Evolutionary conservation across 176 grass and related monocot species (phyloP), one percentile per base, ranked within the genome.

Genomic region (Olyra latifolia): DNA sequence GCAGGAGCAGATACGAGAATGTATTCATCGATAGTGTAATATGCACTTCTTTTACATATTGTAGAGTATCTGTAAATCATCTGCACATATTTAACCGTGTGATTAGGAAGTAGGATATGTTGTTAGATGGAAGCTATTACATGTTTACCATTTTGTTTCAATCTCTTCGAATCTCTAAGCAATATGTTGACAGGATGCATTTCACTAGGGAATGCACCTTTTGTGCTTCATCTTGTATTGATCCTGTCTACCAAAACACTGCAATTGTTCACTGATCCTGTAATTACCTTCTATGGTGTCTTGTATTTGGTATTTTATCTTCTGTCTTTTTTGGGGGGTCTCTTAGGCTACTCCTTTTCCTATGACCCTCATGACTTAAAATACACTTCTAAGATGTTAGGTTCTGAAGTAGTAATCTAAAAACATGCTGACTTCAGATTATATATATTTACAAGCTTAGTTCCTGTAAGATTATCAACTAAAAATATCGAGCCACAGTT

Each of bases 51-150:
- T 73, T 63, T 46, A 41, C 62, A 80, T 47, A 20, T 24, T 86
- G 68, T 80, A 29, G 40, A 80, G 28, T 48, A 66, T 73, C 28
- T 13, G 19, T 56, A 46, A 66, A 74, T 57, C 27, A 66, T 86
- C 14, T 57, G 41, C 49, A 67, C 49, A 46, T 74, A 74, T 80
- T 66, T 45, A 69, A 74, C 8, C 58, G 25, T 2, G 12, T 66
- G 11, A 5, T 79, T 45, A 63, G 52, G 45, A 64, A 54, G 23
- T 63, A 64, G 11, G 41, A 54, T 71, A 53, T 63, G 32, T 32
- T 22, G 55, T 86, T 46, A 68, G 15, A 71, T 71, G 45, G 48
- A 48, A 74, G 27, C 58, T 27, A 6, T 22, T 66, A n/a, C 50
- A 67, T 54, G 12, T 81, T 24, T 16, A 27, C 1, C 17, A 24